These are phyloP conservation scores for Plasmodium adleri DNA, from an alignment of 169 alveolate genomes.

Conservation along the genomic window DNA sequence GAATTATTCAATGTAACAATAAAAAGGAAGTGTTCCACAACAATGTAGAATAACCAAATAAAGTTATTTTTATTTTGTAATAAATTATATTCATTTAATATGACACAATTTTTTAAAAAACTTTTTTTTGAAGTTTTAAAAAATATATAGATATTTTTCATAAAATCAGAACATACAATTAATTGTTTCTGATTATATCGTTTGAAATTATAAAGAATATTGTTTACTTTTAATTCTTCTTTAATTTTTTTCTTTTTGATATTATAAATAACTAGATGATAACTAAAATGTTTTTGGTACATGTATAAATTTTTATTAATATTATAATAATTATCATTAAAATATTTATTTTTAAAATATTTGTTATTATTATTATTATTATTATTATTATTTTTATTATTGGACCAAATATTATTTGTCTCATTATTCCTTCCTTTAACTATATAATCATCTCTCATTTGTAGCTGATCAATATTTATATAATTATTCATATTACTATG, in stretches of 20 bases:
- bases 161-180: conserved; percentile 40
- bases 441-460: neutral
- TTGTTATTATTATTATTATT: neutral
- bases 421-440: neutral
- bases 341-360: neutral
- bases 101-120: conserved; percentile 1
- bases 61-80: conserved; percentile 2
- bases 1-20: conserved; percentile 28
- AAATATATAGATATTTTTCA: conserved; percentile 57
- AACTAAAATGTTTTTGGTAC: conserved; percentile 1
- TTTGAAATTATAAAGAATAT: conserved; percentile 19
- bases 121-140: conserved; percentile 11
- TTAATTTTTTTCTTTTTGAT: conserved; percentile 24
- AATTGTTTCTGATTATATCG: conserved; percentile 1
- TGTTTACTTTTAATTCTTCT: conserved; percentile 45
- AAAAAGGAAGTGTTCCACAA: conserved; percentile 22
- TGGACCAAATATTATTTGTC: neutral
- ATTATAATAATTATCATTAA: neutral
- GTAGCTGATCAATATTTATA: neutral
- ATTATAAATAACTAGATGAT: conserved; percentile 38
- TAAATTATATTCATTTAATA: conserved; percentile 18
- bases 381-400: neutral
- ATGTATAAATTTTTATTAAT: neutral
- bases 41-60: neutral
- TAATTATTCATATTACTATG: too few species aligned